A percentile compares a stretch with the other conserved stretches of the same genome.
Evolutionary conservation across 2,329 filamentous ascomycete species (phyloP).

Genomic region (Sphaceloma murrayae): DNA sequence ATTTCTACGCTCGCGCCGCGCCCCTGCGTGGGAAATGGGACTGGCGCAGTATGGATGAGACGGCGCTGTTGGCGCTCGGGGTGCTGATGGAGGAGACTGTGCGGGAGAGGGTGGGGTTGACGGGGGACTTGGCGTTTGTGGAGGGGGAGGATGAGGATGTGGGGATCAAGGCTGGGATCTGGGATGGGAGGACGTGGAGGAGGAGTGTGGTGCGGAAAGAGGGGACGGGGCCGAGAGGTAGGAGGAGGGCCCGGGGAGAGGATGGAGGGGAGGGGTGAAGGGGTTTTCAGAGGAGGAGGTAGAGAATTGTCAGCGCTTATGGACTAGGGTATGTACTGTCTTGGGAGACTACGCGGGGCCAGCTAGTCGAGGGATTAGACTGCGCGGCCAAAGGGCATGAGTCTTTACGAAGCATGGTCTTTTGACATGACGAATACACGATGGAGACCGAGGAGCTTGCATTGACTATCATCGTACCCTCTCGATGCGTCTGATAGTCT

Average conservation of each 20-base stretch:
- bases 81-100: conserved; percentile 65
- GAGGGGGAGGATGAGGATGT: conserved; percentile 40
- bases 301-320: too few species aligned
- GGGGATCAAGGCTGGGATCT: conserved; percentile 14
- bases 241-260: background rate
- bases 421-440: too few species aligned
- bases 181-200: conserved; percentile 15
- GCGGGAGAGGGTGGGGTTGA: conserved; percentile 50
- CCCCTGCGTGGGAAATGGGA: conserved; percentile 26
- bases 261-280: too few species aligned
- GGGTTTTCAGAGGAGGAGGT: too few species aligned
- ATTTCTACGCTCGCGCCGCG: conserved; percentile 47
- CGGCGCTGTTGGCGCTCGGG: conserved; percentile 64
- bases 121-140: conserved; percentile 62
- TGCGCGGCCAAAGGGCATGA: too few species aligned
- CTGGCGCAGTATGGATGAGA: conserved; percentile 63
- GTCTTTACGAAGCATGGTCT: too few species aligned
- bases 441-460: too few species aligned
- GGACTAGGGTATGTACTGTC: too few species aligned
- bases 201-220: conserved; percentile 1
- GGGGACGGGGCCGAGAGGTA: background rate
- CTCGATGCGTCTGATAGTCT: too few species aligned
- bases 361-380: too few species aligned
- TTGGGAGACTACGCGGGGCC: too few species aligned
- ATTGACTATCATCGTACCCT: too few species aligned